Evolutionary conservation across 305 asterid species (phyloP), one percentile per base, ranked within the genome.

Genomic region (Stenogyne calaminthoides): DNA sequence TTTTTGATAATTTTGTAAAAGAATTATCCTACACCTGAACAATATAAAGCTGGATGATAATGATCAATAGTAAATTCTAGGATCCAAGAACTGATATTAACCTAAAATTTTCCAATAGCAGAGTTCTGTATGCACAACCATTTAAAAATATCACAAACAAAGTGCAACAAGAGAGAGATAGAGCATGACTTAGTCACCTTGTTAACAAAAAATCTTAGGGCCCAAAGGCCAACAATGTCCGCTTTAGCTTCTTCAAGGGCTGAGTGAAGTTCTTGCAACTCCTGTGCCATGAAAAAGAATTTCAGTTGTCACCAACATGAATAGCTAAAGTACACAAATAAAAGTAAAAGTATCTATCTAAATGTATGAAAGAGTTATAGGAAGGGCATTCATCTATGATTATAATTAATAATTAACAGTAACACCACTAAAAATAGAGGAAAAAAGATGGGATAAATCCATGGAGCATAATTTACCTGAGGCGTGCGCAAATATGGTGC

Each of bases 221-320:
- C 95, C 99, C 99, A 95, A 71, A 95, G 93, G 70, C 99, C 99
- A 61, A 92, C 99, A 77, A 95, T 92, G 85, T 95, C 99, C n/a
- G 98, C 99, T 85, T 95, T 95, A 68, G 99, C 98, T 87, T 95
- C 99, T 85, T 95, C 99, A 39, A 95, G 63, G 70, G 98, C 85
- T 8, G 99, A 90, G 85, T 95, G 97, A 81, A 95, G 90, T 81
- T 95, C 97, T 92, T 90, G 97, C 85, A 95, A 81, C 84, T 92
- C 98, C 99, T 95, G 85, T 51, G 37, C 67, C 64, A 70, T 61
- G 71, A 61, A 57, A 66, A 46, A 37, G 75, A 39, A 67, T 54
- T 22, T 68, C 12, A 62, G 62, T 65, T 42, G 18, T 73, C 68
- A 77, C 64, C 66, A 74, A 18, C 52, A 36, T 3, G 67, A 59